phyloP scores from a whole-genome alignment of 805 yeast genomes.

The Lipomyces orientalis region DNA sequence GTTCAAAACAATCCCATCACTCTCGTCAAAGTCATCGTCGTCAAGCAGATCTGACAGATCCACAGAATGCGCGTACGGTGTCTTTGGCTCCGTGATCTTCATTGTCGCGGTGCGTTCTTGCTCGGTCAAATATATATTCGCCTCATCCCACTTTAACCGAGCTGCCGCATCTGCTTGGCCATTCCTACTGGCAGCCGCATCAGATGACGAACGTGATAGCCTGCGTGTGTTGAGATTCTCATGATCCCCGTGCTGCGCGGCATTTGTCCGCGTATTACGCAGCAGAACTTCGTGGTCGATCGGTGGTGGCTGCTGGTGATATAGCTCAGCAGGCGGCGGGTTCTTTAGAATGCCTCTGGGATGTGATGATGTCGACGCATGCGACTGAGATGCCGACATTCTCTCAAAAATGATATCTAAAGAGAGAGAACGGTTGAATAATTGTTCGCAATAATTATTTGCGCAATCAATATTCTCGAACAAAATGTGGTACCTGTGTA shows the following conservation, averaged over 20 bases:
- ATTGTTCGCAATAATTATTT: background rate
- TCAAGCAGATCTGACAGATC: constrained; percentile 79
- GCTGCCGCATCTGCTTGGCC: constrained; percentile 3
- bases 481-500: background rate
- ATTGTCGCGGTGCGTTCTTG: constrained; percentile 73
- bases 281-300: constrained; percentile 28
- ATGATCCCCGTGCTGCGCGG: constrained; percentile 28
- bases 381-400: background rate
- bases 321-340: constrained; percentile 26
- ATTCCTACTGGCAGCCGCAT: background rate
- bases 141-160: constrained; percentile 72
- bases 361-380: background rate
- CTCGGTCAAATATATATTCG: constrained; percentile 74
- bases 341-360: constrained; percentile 35
- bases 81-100: constrained; percentile 93
- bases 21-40: constrained; percentile 64
- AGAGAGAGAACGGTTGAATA: background rate
- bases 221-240: constrained; percentile 15
- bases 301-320: constrained; percentile 27
- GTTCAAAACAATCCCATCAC: constrained; percentile 54
- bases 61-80: constrained; percentile 91
- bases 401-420: background rate
- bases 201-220: constrained; percentile 1
- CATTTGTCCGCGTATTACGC: constrained; percentile 28
- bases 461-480: background rate